A percentile compares a stretch with the other conserved stretches of the same genome.
These are phyloP conservation scores for sorghum (Sorghum bicolor) DNA, from an alignment of 176 grass and related monocot genomes.

Conservation along the genomic window DNA sequence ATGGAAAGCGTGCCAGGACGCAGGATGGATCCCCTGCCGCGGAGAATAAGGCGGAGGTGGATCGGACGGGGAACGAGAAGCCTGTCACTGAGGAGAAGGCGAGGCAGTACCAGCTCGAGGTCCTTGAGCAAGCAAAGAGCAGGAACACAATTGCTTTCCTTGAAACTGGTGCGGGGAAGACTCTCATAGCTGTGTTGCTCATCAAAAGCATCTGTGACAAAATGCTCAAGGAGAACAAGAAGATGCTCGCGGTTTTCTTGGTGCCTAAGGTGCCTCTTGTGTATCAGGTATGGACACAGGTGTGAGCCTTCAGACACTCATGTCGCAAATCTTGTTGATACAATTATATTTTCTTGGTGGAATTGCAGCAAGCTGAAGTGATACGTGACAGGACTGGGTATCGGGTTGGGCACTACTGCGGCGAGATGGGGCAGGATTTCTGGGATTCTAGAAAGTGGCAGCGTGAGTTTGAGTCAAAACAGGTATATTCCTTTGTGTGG, in stretches of 20 bases:
- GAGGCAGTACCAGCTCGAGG: conserved; percentile 90
- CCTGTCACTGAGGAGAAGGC: conserved; percentile 72
- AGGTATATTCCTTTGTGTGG: conserved; percentile 43
- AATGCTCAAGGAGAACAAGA: conserved; percentile 80
- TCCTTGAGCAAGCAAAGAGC: conserved; percentile 91
- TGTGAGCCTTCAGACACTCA: neutral
- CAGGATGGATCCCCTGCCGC: conserved; percentile 20
- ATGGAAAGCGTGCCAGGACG: conserved; percentile 52
- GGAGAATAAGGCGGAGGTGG: conserved; percentile 44
- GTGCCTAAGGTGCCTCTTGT: conserved; percentile 99
- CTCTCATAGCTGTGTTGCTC: conserved; percentile 87
- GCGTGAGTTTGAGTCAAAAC: conserved; percentile 92
- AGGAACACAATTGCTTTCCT: conserved; percentile 95
- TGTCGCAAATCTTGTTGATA: neutral
- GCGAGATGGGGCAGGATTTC: conserved; percentile 99
- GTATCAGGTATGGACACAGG: conserved; percentile 66
- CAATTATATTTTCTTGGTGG: conserved; percentile 18
- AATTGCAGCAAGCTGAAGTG: conserved; percentile 94
- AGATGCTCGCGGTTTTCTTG: conserved; percentile 86
- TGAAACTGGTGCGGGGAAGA: conserved; percentile 87
- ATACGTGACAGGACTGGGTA: conserved; percentile 81
- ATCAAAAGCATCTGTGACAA: conserved; percentile 66
- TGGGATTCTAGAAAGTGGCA: conserved; percentile 97
- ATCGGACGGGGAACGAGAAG: conserved; percentile 39
- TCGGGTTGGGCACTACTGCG: conserved; percentile 91